Percentiles rank a stretch among this genome's conserved stretches.
These are phyloP conservation scores for Scutellaria baicalensis DNA, from an alignment of 257 asterid species.

Conservation along the genomic window DNA sequence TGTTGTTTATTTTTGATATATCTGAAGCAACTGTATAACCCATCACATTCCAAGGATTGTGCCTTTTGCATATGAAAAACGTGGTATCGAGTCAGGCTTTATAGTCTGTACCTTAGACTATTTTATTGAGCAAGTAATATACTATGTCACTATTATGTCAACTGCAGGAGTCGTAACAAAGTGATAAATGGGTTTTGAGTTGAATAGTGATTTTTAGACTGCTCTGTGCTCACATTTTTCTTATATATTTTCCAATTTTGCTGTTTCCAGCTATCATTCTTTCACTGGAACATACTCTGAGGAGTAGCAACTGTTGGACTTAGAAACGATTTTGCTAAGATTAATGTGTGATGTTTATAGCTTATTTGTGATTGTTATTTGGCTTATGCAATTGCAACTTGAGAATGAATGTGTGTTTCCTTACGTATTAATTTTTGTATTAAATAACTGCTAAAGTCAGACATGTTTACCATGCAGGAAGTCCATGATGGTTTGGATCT, in stretches of 20 bases:
- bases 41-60: neutral
- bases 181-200: neutral
- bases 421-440: neutral
- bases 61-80: neutral
- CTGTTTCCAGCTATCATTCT: too few species aligned
- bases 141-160: neutral
- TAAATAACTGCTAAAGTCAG: neutral
- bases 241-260: too few species aligned
- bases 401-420: neutral
- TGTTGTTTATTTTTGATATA: neutral
- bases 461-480: conserved; percentile 42
- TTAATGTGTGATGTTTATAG: neutral
- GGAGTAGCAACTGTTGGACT: neutral
- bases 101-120: neutral
- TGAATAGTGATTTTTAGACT: too few species aligned
- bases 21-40: neutral
- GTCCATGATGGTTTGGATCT: conserved; percentile 72
- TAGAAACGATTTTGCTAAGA: neutral
- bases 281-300: too few species aligned
- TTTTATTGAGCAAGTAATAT: neutral
- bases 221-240: too few species aligned
- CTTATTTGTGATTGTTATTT: neutral
- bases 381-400: neutral
- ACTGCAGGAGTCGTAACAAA: neutral
- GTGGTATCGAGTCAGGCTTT: neutral